Evolutionary conservation across 306 rosid genomes (phyloP), one percentile per base, ranked within the genome.

Genomic region (Citrullus amarus): DNA sequence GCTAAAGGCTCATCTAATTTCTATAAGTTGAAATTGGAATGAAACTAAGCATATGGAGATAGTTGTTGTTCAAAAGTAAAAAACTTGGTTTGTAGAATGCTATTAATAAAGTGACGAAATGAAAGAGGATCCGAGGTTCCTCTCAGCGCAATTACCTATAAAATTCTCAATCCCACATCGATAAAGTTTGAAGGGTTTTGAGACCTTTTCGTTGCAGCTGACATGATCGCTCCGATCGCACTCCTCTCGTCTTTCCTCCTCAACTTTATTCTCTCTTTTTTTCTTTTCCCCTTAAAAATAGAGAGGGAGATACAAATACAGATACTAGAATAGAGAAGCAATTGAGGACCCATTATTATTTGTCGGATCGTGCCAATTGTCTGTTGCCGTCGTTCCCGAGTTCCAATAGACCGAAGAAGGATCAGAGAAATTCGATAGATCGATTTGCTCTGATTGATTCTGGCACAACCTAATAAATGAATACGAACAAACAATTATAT

Each of bases 191-290:
- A 75, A 84, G 68, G 86, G 91, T 84, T 85, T 60, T 39, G 68
- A 73, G 74, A 46, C 6, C 43, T 78, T 76, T 62, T 83, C 85
- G 82, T 92, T 92, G 99, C 96, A 79, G 99, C 94, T 87, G 97
- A 93, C 96, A 93, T 90, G 96, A 93, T 86, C 94, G 66, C 93
- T 91, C 94, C 90, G 94, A 91, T 91, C 97, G 92, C 89, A 83
- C 90, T 83, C 86, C 86, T 84, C 78, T 86, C 65, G 56, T 79
- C 83, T 86, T 51, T 63, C 30, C n/a, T 67, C 80, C 59, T 53
- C 79, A 71, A 67, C 65, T 38, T 61, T 55, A 55, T 69, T 84
- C 70, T 6, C 67, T 82, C 50, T 11, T 69, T 18, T 43, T 67
- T 63, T 36, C 71, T 48, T 57, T 72, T 78, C 55, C 84, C 53